Base-by-base conservation (phyloP, 2,329 filamentous ascomycete genomes). In the Fonsecaea nubica region DNA sequence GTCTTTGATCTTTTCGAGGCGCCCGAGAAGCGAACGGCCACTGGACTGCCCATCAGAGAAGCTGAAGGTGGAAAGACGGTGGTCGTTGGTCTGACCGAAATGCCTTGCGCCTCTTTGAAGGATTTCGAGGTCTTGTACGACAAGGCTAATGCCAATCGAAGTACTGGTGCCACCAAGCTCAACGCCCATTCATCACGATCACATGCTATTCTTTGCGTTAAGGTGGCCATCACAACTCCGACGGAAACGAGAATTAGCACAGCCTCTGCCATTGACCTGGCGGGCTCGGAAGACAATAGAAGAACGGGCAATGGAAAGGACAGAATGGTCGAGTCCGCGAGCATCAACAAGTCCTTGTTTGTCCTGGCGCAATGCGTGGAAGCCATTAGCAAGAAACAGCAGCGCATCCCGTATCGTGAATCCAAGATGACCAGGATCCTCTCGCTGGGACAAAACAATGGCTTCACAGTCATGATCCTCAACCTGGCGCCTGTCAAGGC, bases 361-460 rank as follows among this genome's bases (percentile, higher is more conserved):
- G 93, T 97, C 18, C 82, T 98, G 57, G 94, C 92, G 52, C 93
- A 97, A 77, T 98, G 94, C 74, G 94, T 98, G 61, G 94, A 98
- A 76, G 94, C 94, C 63, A 98, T 98, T 76, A 91, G 90, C 74
- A 88, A 87, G 76, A 89, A 89, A 74, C 86, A 89, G 67, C 77
- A 79, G 73, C 87, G 94, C 38, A 94, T 98, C 74, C 94, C 95
- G 0, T 98, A 96, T 77, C 86, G 94, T 64, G 94, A 97, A 77
- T 95, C 91, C 62, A 97, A 98, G 82, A 97, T 98, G 94, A 98
- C 95, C 0, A 87, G 94, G 55, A 97, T 98, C 63, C 80, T 98
- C 32, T 94, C 91, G 0, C 81, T 98, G 8, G 94, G 94, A 2
- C 94, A 97, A 80, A 97, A 98, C 80, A 92, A 96, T 71, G 94